Evolutionary conservation across 108 stramenopile genomes (phyloP), one percentile per base, ranked within the genome.

Genomic region (Cylindrotheca closterium): DNA sequence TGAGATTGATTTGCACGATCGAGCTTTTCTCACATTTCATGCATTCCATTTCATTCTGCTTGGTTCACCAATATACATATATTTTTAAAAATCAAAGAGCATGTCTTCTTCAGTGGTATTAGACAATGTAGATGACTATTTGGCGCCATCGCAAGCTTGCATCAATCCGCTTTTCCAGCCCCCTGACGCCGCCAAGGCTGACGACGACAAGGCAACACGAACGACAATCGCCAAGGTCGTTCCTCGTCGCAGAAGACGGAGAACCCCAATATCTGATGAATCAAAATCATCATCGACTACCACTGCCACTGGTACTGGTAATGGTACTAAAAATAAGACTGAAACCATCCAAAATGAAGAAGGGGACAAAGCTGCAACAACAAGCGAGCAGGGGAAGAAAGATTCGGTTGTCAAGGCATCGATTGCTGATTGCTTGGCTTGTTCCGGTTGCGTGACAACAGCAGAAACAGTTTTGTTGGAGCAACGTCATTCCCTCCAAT

Each of bases 371-470:
- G 52, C 47, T 42, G 29, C 42, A 56, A 48, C 22, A 55, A 47
- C 58, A 4, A 67, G 69, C 51, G 63, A 70, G 48, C n/a, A n/a
- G n/a, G n/a, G n/a, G n/a, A n/a, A n/a, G n/a, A 4, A 68, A 55
- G 58, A 70, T 37, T 56, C 84, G 59, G 59, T 51, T 12, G 54
- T 80, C 27, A 84, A 86, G 57, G 96, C 98, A 2, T 92, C 96
- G 19, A 82, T 98, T 29, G 89, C 91, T 19, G 99, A 99, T 79
- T 99, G 99, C 67, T 89, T 99, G 60, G 98, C 99, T 10, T 99
- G 99, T 71, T 83, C 82, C 25, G 99, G 99, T 53, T 99, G 99
- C 70, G 96, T 99, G 47, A 99, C 99, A 31, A 96, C 98, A 27
- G 97, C 99, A 2, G 99, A 99, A 81, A 89, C 98, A 1, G 97